Evolutionary conservation across 495 filamentous ascomycete species (phyloP).

Genomic region (Darksidea phi): DNA sequence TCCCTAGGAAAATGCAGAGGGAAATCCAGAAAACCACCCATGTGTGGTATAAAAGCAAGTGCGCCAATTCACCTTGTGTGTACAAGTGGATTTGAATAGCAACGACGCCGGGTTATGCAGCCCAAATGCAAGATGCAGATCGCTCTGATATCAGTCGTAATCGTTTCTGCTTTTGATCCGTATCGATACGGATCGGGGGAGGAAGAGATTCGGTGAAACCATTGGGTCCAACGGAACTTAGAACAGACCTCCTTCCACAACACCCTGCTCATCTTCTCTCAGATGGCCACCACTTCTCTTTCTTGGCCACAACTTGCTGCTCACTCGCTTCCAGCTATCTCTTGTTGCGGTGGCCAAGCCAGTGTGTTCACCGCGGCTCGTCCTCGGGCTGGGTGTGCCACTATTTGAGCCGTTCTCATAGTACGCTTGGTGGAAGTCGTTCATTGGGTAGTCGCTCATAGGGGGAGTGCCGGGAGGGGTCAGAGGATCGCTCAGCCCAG

Average conservation of each 20-base stretch:
- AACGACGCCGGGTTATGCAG: conserved; percentile 22
- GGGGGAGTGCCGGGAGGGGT: conserved; percentile 46
- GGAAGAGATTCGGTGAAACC: not conserved
- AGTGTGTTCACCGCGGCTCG: conserved; percentile 31
- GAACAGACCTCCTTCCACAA: conserved; percentile 35
- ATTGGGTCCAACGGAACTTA: conserved; percentile 1
- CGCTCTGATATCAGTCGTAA: conserved; percentile 17
- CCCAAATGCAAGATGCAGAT: conserved; percentile 23
- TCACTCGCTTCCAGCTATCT: conserved; percentile 37
- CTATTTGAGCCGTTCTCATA: conserved; percentile 29
- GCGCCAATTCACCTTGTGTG: conserved; percentile 23
- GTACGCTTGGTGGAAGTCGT: conserved; percentile 30
- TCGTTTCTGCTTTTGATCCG: conserved; percentile 11
- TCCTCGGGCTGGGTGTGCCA: conserved; percentile 34
- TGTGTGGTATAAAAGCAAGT: not conserved
- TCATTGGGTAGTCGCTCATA: conserved; percentile 37
- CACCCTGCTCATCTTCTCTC: conserved; percentile 33
- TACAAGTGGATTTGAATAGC: conserved; percentile 1
- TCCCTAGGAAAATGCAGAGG: conserved; percentile 12
- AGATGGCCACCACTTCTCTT: conserved; percentile 33
- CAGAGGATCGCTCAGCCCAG: conserved; percentile 37
- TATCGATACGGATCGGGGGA: not conserved
- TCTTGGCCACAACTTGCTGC: conserved; percentile 34
- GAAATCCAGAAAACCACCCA: conserved; percentile 2
- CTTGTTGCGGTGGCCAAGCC: conserved; percentile 28